phyloP scores from a whole-genome alignment of 1,284 basidiomycete genomes.

The Termitomyces sp. region DNA sequence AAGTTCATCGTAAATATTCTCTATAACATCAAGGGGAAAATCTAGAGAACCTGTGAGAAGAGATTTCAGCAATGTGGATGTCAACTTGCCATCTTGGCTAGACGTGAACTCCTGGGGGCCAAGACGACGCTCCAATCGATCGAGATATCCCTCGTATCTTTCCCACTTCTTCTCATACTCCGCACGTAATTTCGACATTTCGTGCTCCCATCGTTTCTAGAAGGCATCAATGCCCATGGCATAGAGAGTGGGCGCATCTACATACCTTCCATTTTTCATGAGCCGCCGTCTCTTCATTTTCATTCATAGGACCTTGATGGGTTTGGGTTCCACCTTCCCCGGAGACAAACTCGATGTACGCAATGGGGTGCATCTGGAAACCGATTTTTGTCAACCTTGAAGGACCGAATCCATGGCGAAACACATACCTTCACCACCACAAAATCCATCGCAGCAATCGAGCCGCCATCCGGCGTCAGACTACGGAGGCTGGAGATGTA shows the following conservation, averaged over 20 bases:
- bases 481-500: constrained; percentile 77
- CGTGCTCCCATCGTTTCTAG: constrained; percentile 49
- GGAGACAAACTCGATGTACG: constrained; percentile 55
- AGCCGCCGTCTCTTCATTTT: constrained; percentile 61
- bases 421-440: constrained; percentile 61
- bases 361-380: constrained; percentile 54
- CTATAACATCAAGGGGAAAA: constrained; percentile 51
- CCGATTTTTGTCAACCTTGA: constrained; percentile 13
- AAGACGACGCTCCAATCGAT: constrained; percentile 52
- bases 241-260: constrained; percentile 2
- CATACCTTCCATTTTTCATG: constrained; percentile 71
- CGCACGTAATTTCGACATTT: constrained; percentile 46
- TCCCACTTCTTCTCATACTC: constrained; percentile 49
- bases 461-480: constrained; percentile 79
- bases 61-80: neutral
- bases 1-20: constrained; percentile 61
- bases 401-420: constrained; percentile 27
- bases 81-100: constrained; percentile 39
- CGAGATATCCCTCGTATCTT: constrained; percentile 47
- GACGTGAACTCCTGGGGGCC: constrained; percentile 34
- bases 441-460: constrained; percentile 73
- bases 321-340: constrained; percentile 49
- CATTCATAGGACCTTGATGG: constrained; percentile 58
- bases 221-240: neutral
- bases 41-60: constrained; percentile 27